A percentile compares a stretch with the other conserved stretches of the same genome.
phyloP scores from a whole-genome alignment of 2,329 filamentous ascomycete genomes.

The Akanthomyces uredinophilus region DNA sequence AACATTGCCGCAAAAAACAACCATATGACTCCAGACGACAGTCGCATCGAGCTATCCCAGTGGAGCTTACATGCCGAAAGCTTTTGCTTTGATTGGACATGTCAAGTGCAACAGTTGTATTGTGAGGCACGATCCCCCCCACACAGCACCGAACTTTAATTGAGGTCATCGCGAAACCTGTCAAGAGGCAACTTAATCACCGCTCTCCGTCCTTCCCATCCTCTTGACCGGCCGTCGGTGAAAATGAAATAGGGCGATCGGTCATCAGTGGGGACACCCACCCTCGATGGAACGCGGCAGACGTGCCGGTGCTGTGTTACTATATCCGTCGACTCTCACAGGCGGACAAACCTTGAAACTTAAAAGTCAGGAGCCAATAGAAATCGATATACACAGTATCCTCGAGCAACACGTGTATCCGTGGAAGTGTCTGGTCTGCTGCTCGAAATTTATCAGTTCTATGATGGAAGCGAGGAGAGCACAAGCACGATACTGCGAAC shows the following conservation, averaged over 20 bases:
- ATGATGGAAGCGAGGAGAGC: background rate
- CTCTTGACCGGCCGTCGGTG: too few relatives aligned
- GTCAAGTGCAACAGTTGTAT: background rate
- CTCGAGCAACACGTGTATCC: background rate
- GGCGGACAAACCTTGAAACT: background rate
- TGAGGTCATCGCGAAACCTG: background rate
- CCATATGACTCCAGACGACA: background rate
- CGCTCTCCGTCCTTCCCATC: too few relatives aligned
- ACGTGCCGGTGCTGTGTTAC: background rate
- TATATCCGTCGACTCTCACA: background rate
- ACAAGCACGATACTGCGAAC: background rate
- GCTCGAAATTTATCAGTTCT: background rate
- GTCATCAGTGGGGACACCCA: background rate
- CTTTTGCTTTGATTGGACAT: background rate
- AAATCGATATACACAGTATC: background rate
- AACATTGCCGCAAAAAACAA: background rate
- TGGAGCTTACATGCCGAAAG: background rate
- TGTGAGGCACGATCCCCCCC: background rate
- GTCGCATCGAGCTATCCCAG: background rate
- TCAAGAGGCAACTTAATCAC: background rate
- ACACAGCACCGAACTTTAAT: background rate
- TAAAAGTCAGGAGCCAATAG: background rate
- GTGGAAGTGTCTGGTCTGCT: background rate
- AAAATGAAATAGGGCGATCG: background rate
- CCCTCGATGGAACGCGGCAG: background rate